These are phyloP conservation scores for Solanum chiquidenum DNA, from an alignment of 257 asterid genomes.

Conservation along the genomic window DNA sequence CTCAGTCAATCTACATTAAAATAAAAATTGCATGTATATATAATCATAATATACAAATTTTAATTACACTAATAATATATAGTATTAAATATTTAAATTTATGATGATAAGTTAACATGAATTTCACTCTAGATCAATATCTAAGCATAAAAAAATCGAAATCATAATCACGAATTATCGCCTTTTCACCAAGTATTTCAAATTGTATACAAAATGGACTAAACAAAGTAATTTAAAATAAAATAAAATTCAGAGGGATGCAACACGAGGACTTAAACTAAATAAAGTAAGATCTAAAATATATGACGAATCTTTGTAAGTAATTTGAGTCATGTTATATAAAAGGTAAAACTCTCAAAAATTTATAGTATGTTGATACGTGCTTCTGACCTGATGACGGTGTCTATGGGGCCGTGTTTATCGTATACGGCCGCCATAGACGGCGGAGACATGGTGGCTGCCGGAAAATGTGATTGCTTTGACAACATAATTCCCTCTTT, in stretches of 20 bases:
- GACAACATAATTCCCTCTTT: not conserved
- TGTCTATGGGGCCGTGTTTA: constrained; percentile 69
- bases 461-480: constrained; percentile 19
- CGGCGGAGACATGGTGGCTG: constrained; percentile 67
- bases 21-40: not conserved
- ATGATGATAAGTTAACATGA: not conserved
- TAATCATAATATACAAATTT: not conserved
- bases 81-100: not conserved
- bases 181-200: not conserved
- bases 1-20: constrained; percentile 35
- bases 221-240: not conserved
- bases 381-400: constrained; percentile 24
- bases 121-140: not conserved
- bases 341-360: not conserved
- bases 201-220: not conserved
- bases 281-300: not conserved
- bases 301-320: not conserved
- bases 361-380: not conserved
- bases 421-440: constrained; percentile 79
- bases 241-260: not conserved
- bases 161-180: not conserved
- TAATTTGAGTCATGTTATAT: not conserved
- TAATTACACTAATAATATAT: not conserved
- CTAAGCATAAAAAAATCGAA: not conserved
- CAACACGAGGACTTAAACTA: not conserved